Base-by-base conservation (phyloP, 2,329 filamentous ascomycete species). In the Tolypocladium nubicola region DNA sequence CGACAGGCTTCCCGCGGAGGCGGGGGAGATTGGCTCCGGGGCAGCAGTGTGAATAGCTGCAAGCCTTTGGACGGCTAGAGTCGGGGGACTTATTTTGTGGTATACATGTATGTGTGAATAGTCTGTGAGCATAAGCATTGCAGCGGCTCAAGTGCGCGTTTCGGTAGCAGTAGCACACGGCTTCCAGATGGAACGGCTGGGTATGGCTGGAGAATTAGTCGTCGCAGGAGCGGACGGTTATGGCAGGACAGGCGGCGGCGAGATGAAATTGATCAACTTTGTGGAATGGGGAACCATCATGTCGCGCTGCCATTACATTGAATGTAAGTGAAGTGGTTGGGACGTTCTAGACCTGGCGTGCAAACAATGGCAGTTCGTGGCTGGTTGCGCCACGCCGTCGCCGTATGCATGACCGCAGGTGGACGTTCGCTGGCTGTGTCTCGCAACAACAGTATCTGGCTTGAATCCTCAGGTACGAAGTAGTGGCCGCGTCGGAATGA, bases 201-300 rank as follows among this genome's bases (percentile, higher is more conserved):
- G 47, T 35, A 37, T 21, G 30, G 11, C 19, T 5, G 19, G 47
- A 19, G 30, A 21, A 10, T 37, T 13, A 3, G 30, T 35, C 16
- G 30, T 52, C 47, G 30, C 30, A 37, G 16, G 47, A 52, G 47
- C 30, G 19, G 30, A 47, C 30, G 47, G 6, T 37, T 11, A 52
- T 13, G 30, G 30, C 30, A 14, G 19, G 16, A 33, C 26, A 6
- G 19, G 30, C 10, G 30, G 30, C 11, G 6, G 19, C n/a, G 47
- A 52, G 54, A 50, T 50, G 55, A 58, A 58, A 56, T 58, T 53
- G 57, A 56, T 53, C 54, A 56, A 40, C 16, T 45, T 39, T 52
- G 30, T 41, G 47, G 21, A 45, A 35, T 19, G 55, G 47, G 10
- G 21, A 52, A 40, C 10, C 10, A 41, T 3, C 2, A 7, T 14